Evolutionary conservation across 768 basidiomycete species (phyloP).

Genomic region (Pleurotus djamor): DNA sequence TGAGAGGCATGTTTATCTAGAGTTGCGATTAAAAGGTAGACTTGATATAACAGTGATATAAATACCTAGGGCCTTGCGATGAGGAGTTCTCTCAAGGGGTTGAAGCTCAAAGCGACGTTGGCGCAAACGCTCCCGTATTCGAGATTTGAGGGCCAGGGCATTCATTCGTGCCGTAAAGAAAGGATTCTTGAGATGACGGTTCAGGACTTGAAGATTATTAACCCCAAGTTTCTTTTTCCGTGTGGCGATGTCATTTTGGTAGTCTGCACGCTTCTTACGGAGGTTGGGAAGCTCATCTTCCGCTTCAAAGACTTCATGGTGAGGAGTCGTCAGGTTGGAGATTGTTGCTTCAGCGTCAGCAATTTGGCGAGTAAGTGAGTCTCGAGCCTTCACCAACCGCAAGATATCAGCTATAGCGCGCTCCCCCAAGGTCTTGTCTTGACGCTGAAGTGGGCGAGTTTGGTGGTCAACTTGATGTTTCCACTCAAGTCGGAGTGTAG

Average conservation of each 20-base stretch:
- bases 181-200: not conserved
- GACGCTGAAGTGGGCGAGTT: not conserved
- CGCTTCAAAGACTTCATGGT: not conserved
- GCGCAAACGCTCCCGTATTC: not conserved
- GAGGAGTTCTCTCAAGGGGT: not conserved
- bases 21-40: not conserved
- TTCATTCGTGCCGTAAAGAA: constrained; percentile 1
- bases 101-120: constrained; percentile 2
- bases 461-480: not conserved
- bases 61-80: not conserved
- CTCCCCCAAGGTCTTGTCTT: constrained; percentile 3
- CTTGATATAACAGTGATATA: not conserved
- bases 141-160: constrained; percentile 1
- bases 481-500: not conserved
- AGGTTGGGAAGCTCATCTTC: not conserved
- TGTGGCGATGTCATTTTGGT: not conserved
- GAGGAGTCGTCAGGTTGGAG: not conserved
- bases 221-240: not conserved
- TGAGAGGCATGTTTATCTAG: constrained; percentile 22
- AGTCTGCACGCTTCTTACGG: not conserved
- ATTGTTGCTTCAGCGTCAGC: not conserved
- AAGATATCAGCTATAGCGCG: constrained; percentile 1
- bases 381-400: not conserved
- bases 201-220: not conserved
- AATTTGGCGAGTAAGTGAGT: not conserved